Conservation (phyloP, 2,329 filamentous ascomycete species). For the Diaporthe amygdali region DNA sequence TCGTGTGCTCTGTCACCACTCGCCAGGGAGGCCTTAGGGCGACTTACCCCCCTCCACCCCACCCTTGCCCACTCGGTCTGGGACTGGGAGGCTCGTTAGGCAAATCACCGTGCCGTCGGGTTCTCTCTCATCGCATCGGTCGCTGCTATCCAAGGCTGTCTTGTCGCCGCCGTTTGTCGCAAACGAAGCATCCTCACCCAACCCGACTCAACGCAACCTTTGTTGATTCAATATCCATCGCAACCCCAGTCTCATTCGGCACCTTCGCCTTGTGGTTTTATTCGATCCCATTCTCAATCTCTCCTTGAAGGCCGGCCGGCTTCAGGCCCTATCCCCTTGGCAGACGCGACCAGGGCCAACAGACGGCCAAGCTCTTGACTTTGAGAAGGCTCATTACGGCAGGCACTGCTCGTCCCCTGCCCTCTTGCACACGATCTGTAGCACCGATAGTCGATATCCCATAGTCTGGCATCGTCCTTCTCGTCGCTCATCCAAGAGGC, state of each 20-base stretch:
- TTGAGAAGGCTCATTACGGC: not conserved
- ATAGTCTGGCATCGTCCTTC: not conserved
- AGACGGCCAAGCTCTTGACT: conserved; percentile 3
- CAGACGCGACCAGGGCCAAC: not conserved
- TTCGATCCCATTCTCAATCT: not conserved
- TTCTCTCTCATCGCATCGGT: not conserved
- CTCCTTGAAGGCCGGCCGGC: not conserved
- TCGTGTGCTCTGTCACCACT: conserved; percentile 5
- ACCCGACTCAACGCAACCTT: not conserved
- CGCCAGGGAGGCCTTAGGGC: not conserved
- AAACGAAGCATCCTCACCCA: not conserved
- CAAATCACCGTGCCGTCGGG: conserved; percentile 16
- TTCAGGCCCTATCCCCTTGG: not conserved
- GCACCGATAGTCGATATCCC: not conserved
- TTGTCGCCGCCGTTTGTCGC: not conserved
- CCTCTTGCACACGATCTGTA: not conserved
- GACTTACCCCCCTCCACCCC: not conserved
- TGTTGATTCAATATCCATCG: not conserved
- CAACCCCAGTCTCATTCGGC: not conserved
- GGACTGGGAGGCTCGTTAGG: conserved; percentile 12
- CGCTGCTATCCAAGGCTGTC: conserved; percentile 15
- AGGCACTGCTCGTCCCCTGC: not conserved
- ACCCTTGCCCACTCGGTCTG: conserved; percentile 11
- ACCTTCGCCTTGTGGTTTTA: not conserved
- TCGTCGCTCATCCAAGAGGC: not conserved